Percentiles rank a stretch among this genome's conserved stretches.
These are phyloP conservation scores for Pochonia chlamydosporia DNA, from an alignment of 2,329 filamentous ascomycete species.

Conservation along the genomic window DNA sequence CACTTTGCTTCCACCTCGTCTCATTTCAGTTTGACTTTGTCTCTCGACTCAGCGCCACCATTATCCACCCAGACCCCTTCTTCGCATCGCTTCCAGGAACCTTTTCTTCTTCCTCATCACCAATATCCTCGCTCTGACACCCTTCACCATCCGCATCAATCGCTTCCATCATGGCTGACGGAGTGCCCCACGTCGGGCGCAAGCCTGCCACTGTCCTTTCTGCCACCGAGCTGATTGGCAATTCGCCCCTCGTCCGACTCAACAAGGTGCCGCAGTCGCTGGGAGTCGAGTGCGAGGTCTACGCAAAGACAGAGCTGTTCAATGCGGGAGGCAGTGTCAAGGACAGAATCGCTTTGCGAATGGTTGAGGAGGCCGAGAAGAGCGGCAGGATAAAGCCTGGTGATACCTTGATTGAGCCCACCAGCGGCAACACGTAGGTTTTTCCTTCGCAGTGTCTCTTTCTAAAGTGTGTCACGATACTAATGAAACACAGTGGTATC, in stretches of 20 bases:
- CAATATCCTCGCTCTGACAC: not conserved
- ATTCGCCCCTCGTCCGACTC: conserved; percentile 89
- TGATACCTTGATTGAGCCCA: conserved; percentile 95
- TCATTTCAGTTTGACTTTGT: too few species aligned
- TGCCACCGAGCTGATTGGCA: conserved; percentile 84
- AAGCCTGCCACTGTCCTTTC: conserved; percentile 42
- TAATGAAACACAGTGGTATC: conserved; percentile 55
- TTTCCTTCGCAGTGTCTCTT: not conserved
- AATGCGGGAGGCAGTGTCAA: conserved; percentile 93
- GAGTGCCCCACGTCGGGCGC: conserved; percentile 14
- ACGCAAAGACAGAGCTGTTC: conserved; percentile 88
- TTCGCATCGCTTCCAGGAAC: too few species aligned
- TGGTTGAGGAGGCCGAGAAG: conserved; percentile 94
- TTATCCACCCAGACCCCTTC: too few species aligned
- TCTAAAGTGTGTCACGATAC: not conserved
- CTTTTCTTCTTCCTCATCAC: not conserved
- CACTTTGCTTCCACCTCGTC: too few species aligned
- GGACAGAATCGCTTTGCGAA: conserved; percentile 90
- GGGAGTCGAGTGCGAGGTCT: conserved; percentile 83
- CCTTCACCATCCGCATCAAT: too few species aligned
- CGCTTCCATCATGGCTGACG: conserved; percentile 1
- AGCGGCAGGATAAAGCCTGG: conserved; percentile 92
- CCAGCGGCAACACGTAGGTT: conserved; percentile 80
- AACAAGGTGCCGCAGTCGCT: conserved; percentile 90
- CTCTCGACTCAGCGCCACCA: too few species aligned